Conservation (phyloP, 225 moss, liverwort and hornwort genomes). For the Antitrichia curtipendula region DNA sequence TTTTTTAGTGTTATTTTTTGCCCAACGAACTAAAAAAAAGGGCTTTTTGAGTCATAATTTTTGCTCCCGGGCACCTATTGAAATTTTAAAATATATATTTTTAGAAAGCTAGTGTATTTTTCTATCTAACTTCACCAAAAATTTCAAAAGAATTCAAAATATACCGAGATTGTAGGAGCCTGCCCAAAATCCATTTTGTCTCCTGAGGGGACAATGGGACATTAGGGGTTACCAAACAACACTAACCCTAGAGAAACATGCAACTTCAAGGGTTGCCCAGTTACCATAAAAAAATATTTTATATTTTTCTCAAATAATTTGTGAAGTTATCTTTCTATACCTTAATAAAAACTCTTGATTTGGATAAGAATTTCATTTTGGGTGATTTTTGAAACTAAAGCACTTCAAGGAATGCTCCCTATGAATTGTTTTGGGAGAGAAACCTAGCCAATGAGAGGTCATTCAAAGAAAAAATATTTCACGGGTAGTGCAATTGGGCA, state of each 20-base stretch:
- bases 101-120: too few species aligned
- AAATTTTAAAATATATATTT: too few species aligned
- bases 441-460: neutral
- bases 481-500: accelerated
- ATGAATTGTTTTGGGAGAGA: neutral
- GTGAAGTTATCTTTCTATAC: neutral
- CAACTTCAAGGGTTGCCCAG: accelerated
- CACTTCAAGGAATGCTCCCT: neutral
- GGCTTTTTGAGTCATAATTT: too few species aligned
- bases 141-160: too few species aligned
- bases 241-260: accelerated
- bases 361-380: neutral
- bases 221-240: too few species aligned
- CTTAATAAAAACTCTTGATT: accelerated
- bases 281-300: neutral
- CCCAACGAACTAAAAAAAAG: too few species aligned
- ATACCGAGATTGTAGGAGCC: too few species aligned
- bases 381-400: neutral
- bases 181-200: too few species aligned
- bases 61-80: too few species aligned
- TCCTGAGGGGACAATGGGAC: too few species aligned
- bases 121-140: too few species aligned
- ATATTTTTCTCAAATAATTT: neutral
- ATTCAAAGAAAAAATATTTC: neutral
- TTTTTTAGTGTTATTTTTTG: too few species aligned